Conservation (phyloP, 768 basidiomycete species). For the Tulasnella sp. region DNA sequence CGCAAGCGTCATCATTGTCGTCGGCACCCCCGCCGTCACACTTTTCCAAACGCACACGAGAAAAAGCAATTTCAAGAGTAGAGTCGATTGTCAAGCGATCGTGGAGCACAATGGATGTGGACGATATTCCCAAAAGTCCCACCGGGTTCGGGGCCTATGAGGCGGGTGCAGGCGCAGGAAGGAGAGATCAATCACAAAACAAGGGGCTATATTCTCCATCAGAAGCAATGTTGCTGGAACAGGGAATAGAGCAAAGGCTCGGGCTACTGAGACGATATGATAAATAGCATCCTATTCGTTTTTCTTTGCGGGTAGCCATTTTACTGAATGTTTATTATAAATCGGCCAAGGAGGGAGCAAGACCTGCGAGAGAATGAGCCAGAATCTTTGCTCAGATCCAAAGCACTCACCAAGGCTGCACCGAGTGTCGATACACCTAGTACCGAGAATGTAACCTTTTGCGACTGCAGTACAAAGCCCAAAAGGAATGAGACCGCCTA, state of each 20-base stretch:
- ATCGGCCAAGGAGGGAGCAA: conserved; percentile 10
- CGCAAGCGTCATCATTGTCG: too few relatives aligned
- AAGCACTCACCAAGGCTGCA: conserved; percentile 5
- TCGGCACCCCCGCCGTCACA: conserved; percentile 14
- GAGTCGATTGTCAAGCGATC: conserved; percentile 7
- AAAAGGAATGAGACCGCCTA: conserved; percentile 8
- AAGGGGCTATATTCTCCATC: conserved; percentile 2
- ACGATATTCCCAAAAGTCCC: conserved; percentile 3
- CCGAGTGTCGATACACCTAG: not conserved
- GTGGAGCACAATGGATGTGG: conserved; percentile 1
- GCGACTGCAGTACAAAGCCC: conserved; percentile 2
- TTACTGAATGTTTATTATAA: conserved; percentile 3
- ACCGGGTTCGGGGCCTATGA: conserved; percentile 8
- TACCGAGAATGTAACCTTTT: conserved; percentile 1
- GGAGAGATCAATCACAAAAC: not conserved
- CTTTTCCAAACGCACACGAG: conserved; percentile 2
- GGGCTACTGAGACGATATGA: not conserved
- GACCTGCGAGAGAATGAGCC: not conserved
- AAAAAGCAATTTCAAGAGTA: conserved; percentile 7
- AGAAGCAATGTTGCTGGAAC: not conserved
- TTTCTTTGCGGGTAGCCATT: conserved; percentile 11
- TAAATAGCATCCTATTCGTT: not conserved
- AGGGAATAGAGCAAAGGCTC: conserved; percentile 8
- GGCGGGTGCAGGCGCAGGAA: not conserved
- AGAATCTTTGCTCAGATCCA: not conserved